Evolutionary conservation across 805 yeast species (phyloP), one percentile per base, ranked within the genome.

Genomic region (Candida arabinofermentans): DNA sequence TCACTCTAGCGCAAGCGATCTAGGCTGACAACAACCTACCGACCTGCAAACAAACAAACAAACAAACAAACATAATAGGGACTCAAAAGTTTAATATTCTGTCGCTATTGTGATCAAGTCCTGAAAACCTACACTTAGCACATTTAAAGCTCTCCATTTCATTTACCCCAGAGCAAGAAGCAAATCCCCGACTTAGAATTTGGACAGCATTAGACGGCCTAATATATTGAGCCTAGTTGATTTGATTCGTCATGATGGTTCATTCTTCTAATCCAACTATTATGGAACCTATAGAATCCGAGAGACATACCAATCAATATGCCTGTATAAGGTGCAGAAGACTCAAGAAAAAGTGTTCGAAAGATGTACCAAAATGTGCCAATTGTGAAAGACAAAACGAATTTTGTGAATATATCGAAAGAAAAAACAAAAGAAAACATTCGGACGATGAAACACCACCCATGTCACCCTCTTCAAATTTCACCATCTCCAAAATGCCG

Each of bases 271-370:
- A 17, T n/a, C 5, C 32, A 14, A 29, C 18, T 12, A 14, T 29
- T 10, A 16, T 29, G 32, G 32, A 29, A 16, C n/a, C 19, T n/a
- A 4, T 29, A 19, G 32, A 10, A 12, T 12, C 32, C 7, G 32
- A 29, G 32, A 18, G 33, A 27, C 24, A 24, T 18, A 36, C 34
- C 18, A 50, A 54, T 31, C 59, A 54, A 31, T 58, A 58, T 30
- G 58, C 76, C 1, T 75, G 80, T 51, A 54, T 66, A 14, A 52
- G 77, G 30, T 75, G 81, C 50, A 61, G 79, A 38, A 58, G 66
- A 37, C 54, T 72, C 29, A 75, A 75, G 56, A 74, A 74, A 55
- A 71, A 69, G 47, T 75, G 81, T 50, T 61, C 73, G 1, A 69
- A 72, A 47, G 61, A 69, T 18, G 41, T 55, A 1, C 79, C 79